Evolutionary conservation across 106 monocot genomes (phyloP).

Genomic region (Cymbidium sinense): DNA sequence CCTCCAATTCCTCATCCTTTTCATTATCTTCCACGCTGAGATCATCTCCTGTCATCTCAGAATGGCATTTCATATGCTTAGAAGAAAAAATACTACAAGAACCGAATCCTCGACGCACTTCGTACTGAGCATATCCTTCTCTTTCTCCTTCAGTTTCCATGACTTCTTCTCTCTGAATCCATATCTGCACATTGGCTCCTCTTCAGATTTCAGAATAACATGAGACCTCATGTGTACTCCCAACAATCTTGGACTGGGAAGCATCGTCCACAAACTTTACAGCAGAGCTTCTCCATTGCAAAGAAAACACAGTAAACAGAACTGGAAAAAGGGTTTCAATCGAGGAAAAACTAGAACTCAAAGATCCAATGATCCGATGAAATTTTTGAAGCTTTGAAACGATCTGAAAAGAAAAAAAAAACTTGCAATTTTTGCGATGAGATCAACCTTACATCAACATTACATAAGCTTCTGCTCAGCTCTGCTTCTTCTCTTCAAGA

Average conservation of each 20-base stretch:
- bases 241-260: neutral
- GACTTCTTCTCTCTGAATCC: neutral
- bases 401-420: too few relatives aligned
- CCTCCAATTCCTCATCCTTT: neutral
- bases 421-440: too few relatives aligned
- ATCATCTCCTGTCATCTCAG: neutral
- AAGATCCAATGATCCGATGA: too few relatives aligned
- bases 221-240: neutral
- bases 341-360: too few relatives aligned
- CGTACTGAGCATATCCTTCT: neutral
- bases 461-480: too few relatives aligned
- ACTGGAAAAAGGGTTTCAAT: neutral
- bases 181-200: neutral
- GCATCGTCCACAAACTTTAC: neutral
- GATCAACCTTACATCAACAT: too few relatives aligned
- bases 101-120: neutral
- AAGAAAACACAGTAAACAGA: neutral
- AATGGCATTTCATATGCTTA: slow-evolving; percentile 1
- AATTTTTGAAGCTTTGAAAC: too few relatives aligned
- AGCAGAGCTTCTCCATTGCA: neutral
- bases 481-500: too few relatives aligned
- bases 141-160: neutral
- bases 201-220: neutral
- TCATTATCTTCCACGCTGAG: neutral
- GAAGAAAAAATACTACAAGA: neutral